phyloP scores from a whole-genome alignment of 129 eudicot species.

The Erigeron canadensis region DNA sequence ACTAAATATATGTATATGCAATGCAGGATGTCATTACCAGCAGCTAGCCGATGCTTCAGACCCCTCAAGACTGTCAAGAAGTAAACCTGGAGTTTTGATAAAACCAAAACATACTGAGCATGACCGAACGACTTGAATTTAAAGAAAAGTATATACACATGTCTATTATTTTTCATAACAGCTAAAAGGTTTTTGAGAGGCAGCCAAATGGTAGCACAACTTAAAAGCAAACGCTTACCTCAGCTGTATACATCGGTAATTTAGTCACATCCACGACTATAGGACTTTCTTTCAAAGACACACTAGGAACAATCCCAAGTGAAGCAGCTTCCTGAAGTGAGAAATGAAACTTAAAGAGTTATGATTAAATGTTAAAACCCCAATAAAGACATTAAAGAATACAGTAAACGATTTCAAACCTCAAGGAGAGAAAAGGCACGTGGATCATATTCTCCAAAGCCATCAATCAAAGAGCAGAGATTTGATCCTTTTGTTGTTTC shows the following conservation, averaged over 20 bases:
- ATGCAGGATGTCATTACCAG: slow-evolving; percentile 51
- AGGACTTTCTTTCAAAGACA: slow-evolving; percentile 70
- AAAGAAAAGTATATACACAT: background rate
- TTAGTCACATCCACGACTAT: slow-evolving; percentile 65
- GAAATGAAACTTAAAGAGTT: background rate
- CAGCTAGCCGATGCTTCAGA: slow-evolving; percentile 96
- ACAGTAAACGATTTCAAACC: slow-evolving; percentile 39
- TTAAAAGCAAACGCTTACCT: slow-evolving; percentile 40
- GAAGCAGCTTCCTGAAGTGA: slow-evolving; percentile 87
- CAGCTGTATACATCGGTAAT: slow-evolving; percentile 58
- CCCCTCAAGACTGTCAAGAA: slow-evolving; percentile 93
- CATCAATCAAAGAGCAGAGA: slow-evolving; percentile 74
- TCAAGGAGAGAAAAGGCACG: slow-evolving; percentile 89
- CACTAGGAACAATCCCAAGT: slow-evolving; percentile 74
- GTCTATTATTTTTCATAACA: background rate
- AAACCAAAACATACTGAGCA: slow-evolving; percentile 22
- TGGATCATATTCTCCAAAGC: slow-evolving; percentile 95
- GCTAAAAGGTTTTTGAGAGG: slow-evolving; percentile 1
- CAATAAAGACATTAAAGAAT: background rate
- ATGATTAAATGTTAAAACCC: background rate
- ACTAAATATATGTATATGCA: background rate
- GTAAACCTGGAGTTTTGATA: slow-evolving; percentile 64
- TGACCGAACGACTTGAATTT: slow-evolving; percentile 3
- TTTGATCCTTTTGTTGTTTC: slow-evolving; percentile 61
- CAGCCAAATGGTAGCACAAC: background rate